Conservation (phyloP, 208 protist species). For the Leishmania braziliensis region DNA sequence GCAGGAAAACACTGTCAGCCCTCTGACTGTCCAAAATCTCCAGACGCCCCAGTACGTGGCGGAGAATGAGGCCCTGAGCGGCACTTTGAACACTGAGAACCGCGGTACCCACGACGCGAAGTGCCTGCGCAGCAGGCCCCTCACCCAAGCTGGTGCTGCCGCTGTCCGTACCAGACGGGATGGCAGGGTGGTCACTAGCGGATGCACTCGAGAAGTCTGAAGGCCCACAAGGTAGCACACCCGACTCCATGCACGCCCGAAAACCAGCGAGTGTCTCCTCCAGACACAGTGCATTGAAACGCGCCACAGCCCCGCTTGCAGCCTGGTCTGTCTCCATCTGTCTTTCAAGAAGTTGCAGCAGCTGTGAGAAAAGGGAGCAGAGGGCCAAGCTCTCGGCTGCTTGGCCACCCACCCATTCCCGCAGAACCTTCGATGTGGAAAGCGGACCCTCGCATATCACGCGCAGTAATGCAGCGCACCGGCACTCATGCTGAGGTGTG, state of each 20-base stretch:
- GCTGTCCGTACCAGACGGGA: not conserved
- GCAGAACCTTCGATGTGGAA: slow-evolving; percentile 11
- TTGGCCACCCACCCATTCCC: slow-evolving; percentile 22
- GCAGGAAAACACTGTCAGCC: not conserved
- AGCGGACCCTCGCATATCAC: slow-evolving; percentile 16
- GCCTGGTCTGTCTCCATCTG: slow-evolving; percentile 1
- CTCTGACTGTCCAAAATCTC: not conserved
- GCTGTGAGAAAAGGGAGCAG: slow-evolving; percentile 12
- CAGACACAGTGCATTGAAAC: slow-evolving; percentile 4
- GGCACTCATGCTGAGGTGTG: not conserved
- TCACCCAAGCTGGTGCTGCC: not conserved
- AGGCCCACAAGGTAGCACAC: slow-evolving; percentile 9
- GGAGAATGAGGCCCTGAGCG: slow-evolving; percentile 12
- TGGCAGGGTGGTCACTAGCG: not conserved
- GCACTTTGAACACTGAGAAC: slow-evolving; percentile 4
- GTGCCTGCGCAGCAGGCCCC: slow-evolving; percentile 13
- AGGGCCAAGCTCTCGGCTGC: slow-evolving; percentile 7
- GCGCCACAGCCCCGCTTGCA: not conserved
- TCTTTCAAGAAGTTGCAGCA: slow-evolving; percentile 2
- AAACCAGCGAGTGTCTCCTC: slow-evolving; percentile 20
- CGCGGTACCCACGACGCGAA: slow-evolving; percentile 5
- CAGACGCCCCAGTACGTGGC: not conserved
- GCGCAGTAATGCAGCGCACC: slow-evolving; percentile 18
- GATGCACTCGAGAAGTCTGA: slow-evolving; percentile 8
- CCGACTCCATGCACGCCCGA: slow-evolving; percentile 8